These are phyloP conservation scores for Trichophyton benhamiae DNA, from an alignment of 2,329 filamentous ascomycete species.

Conservation along the genomic window DNA sequence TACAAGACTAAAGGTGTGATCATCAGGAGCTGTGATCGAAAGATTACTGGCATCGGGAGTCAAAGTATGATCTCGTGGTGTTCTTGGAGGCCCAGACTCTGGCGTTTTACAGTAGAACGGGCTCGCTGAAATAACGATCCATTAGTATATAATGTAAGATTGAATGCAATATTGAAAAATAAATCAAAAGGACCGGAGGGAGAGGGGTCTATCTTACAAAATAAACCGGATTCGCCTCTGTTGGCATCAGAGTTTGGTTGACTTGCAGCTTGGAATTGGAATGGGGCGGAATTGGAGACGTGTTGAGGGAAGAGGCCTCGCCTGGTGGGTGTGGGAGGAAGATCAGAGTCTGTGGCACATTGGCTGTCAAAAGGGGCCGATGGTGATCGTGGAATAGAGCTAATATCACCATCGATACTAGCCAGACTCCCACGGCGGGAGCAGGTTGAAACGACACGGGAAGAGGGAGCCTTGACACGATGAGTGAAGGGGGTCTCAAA, in stretches of 20 bases:
- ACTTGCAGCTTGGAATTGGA: not conserved
- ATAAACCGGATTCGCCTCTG: slow-evolving; percentile 15
- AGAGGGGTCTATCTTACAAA: slow-evolving; percentile 29
- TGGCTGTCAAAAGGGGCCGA: slow-evolving; percentile 45
- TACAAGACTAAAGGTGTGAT: slow-evolving; percentile 28
- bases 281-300: slow-evolving; percentile 14
- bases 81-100: slow-evolving; percentile 53
- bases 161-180: not conserved
- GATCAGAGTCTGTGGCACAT: slow-evolving; percentile 51
- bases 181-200: slow-evolving; percentile 5
- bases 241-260: not conserved
- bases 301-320: slow-evolving; percentile 23
- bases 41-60: slow-evolving; percentile 71
- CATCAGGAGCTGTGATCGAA: slow-evolving; percentile 59
- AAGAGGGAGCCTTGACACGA: slow-evolving; percentile 10
- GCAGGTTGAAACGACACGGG: slow-evolving; percentile 36
- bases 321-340: slow-evolving; percentile 93
- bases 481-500: slow-evolving; percentile 2
- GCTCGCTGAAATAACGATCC: slow-evolving; percentile 43
- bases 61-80: slow-evolving; percentile 61
- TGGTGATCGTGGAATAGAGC: slow-evolving; percentile 46
- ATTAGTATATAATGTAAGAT: slow-evolving; percentile 5
- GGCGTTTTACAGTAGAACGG: slow-evolving; percentile 45
- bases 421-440: slow-evolving; percentile 58
- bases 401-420: slow-evolving; percentile 68